Base-by-base conservation (phyloP, 495 filamentous ascomycete species). In the Aspergillus bridgeri region DNA sequence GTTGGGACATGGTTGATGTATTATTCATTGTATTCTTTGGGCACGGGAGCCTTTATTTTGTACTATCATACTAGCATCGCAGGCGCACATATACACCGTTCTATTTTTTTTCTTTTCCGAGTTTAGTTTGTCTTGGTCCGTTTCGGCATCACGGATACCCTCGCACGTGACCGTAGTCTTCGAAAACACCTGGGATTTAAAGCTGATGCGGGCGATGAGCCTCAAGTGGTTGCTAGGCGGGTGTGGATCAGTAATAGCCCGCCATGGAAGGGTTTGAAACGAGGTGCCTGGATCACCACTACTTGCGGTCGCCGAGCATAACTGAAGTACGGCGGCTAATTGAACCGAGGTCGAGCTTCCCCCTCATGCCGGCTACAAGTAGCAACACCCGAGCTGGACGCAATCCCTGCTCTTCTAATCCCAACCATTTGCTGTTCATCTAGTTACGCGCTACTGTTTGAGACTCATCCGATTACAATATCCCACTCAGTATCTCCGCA, bases 41-140 rank as follows among this genome's bases (percentile, higher is more conserved):
- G 69, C 63, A 66, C 61, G 55, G 70, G 67, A 59, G 60, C 66
- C 52, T 47, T 38, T 57, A 38, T 48, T 57, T 45, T 66, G 58
- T 66, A 63, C 42, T 60, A 61, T 65, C 59, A 65, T 69, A 65
- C 67, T 60, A 70, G 71, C 72, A 74, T 70, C 56, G 64, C 63
- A 59, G 74, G 74, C 74, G 74, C 64, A 75, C 65, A 72, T 68
- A 69, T 68, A 69, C 65, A 61, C 29, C 57, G 65, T 64, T 69
- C 55, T 63, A 65, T 65, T 57, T 58, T 45, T 60, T 29, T 59
- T 51, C 50, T 1, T 45, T 8, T 33, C 20, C 15, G n/a, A 5
- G 5, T 52, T 20, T 27, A n/a, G n/a, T n/a, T n/a, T n/a, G n/a
- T n/a, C n/a, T n/a, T n/a, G n/a, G n/a, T n/a, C n/a, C n/a, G n/a